Base-by-base conservation (phyloP, 192 early-diverging fungal species). In the Coemansia aciculifera region DNA sequence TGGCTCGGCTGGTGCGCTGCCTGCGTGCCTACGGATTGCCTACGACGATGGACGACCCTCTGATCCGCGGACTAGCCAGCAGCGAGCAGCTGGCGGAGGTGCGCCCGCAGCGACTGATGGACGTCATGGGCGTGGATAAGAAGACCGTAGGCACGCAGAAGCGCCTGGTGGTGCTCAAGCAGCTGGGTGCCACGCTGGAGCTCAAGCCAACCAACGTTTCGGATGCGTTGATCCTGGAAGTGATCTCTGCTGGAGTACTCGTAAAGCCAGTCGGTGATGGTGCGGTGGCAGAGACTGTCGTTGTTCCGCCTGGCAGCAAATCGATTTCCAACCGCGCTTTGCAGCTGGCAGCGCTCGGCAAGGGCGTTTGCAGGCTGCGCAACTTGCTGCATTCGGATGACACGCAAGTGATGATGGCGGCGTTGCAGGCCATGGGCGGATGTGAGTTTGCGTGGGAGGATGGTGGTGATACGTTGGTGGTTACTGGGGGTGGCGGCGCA, bases 291-390 rank as follows among this genome's bases (percentile, higher is more conserved):
- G 46, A n/a, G 11, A 54, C 83, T 1, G 85, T 95, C 12, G 74
- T 81, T 24, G 32, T 36, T 7, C 79, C 95, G 24, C 95, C 96
- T 5, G 96, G 96, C 3, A 96, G 94, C 63, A 99, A 99, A 83
- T 97, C 95, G 39, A 94, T 99, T 56, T 98, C 96, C 17, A 99
- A 99, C 87, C 90, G 97, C 66, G 96, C 94, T 19, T 84, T 99
- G 49, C 85, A 95, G 46, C 75, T 99, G 54, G 95, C 96, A 36
- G 93, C 97, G 27, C 76, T 99, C 36, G 97, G 92, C 15, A 59
- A 76, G 5, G 97, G 96, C 39, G 83, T 83, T 34, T 93, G 92
- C 75, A 87, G 91, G 24, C 70, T 99, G 68, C 87, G 87, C 59
- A 95, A 95, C 43, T 70, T 99, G 42, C 83, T 99, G 63, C 93